Base-by-base conservation (phyloP, 2,329 filamentous ascomycete genomes). In the Ascochyta lentis region DNA sequence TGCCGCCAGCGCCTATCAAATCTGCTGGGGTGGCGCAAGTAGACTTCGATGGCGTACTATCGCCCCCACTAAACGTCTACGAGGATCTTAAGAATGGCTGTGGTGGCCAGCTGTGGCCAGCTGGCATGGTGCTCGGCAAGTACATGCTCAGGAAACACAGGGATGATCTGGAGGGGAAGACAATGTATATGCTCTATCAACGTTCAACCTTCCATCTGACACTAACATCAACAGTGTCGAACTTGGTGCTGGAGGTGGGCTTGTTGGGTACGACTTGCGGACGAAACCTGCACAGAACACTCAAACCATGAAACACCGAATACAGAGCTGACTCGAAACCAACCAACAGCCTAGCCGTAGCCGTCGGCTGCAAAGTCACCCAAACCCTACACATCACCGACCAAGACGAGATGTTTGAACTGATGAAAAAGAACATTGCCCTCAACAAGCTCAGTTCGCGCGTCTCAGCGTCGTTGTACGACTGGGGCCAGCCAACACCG, bases 51-150 rank as follows among this genome's bases (percentile, higher is more conserved):
- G 89, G 90, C 35, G 83, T 95, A 48, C 82, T 97, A 31, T 76
- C 81, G 19, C 79, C 84, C 43, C 87, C 90, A 40, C 82, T 98
- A 58, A 82, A 84, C 57, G 84, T 98, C 15, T 89, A 91, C 68
- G 92, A 97, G 75, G 93, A 98, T 76, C 83, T 96, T 43, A 86
- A 85, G 54, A 86, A 90, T 60, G 95, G 95, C 58, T 98, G 95
- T 75, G 95, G 95, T 44, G 95, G 95, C 2, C 91, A 96, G 77
- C 83, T 96, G 10, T 98, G 95, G 95, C 94, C 93, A 3, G 94
- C 94, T 0, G 95, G 95, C 10, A 90, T 96, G 86, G 85, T 95
- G 15, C 81, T 99, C 49, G 85, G 90, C 19, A 91, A 89, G 76
- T 96, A 98, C 73, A 84, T 98, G 83, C 81, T 98, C 56, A 85